These are phyloP conservation scores for Metschnikowia drakensbergensis DNA, from an alignment of 805 yeast genomes.

Conservation along the genomic window DNA sequence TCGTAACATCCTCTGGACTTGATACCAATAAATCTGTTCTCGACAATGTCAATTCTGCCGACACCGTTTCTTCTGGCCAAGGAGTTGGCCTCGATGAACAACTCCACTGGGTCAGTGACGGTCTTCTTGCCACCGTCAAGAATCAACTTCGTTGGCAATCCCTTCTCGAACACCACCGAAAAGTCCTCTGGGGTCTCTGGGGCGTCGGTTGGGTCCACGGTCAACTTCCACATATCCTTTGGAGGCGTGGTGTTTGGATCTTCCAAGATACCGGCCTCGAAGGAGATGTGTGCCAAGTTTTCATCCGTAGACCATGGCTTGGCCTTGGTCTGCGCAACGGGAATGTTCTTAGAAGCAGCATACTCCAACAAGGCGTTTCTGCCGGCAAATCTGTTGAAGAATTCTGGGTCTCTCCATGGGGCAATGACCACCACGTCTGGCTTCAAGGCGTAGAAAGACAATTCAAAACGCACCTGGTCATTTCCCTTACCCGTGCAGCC, in stretches of 20 bases:
- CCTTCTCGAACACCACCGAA: slow-evolving; percentile 75
- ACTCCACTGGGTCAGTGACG: slow-evolving; percentile 84
- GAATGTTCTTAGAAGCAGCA: slow-evolving; percentile 87
- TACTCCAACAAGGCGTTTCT: slow-evolving; percentile 94
- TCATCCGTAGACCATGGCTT: slow-evolving; percentile 99
- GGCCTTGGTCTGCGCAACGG: slow-evolving; percentile 95
- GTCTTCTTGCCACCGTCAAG: slow-evolving; percentile 56
- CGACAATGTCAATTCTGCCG: slow-evolving; percentile 98
- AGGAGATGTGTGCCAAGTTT: slow-evolving; percentile 97
- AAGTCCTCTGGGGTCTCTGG: slow-evolving; percentile 91
- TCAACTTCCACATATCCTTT: slow-evolving; percentile 99
- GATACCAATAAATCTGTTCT: slow-evolving; percentile 97
- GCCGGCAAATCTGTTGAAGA: slow-evolving; percentile 95
- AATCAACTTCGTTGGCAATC: slow-evolving; percentile 79
- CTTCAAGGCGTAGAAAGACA: slow-evolving; percentile 94
- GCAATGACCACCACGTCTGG: slow-evolving; percentile 97
- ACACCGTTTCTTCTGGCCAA: slow-evolving; percentile 99
- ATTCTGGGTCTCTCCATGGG: slow-evolving; percentile 98
- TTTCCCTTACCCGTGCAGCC: slow-evolving; percentile 99
- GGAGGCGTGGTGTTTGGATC: slow-evolving; percentile 99
- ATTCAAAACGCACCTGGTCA: slow-evolving; percentile 97
- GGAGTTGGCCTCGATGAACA: slow-evolving; percentile 88
- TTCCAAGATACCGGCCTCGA: slow-evolving; percentile 98
- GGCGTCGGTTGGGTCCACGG: slow-evolving; percentile 93
- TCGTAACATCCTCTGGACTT: slow-evolving; percentile 99